These are phyloP conservation scores for Glycyrrhiza uralensis DNA, from an alignment of 306 rosid genomes.

Conservation along the genomic window DNA sequence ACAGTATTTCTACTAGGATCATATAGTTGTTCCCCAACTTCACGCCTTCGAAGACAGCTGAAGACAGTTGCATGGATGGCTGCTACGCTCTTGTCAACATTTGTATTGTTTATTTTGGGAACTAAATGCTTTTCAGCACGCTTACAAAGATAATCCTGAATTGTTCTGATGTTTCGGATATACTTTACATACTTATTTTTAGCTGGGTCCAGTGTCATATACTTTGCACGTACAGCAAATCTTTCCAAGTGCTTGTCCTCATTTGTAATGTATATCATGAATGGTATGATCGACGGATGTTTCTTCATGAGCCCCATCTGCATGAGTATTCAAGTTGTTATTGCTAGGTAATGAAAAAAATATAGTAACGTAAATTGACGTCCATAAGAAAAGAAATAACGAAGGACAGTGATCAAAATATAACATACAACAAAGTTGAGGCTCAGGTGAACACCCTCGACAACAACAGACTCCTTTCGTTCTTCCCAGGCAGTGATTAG, in stretches of 20 bases:
- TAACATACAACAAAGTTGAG: constrained; percentile 84
- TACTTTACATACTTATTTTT: constrained; percentile 95
- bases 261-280: constrained; percentile 86
- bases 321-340: constrained; percentile 7
- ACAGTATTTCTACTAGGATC: constrained; percentile 78
- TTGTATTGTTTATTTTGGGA: constrained; percentile 96
- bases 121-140: constrained; percentile 98
- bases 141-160: constrained; percentile 94
- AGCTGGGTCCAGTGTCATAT: constrained; percentile 96
- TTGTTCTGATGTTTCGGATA: constrained; percentile 88
- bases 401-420: background rate
- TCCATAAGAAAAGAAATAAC: background rate
- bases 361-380: background rate
- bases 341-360: constrained; percentile 15
- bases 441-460: constrained; percentile 98
- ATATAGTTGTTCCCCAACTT: constrained; percentile 75
- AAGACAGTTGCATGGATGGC: constrained; percentile 96
- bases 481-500: constrained; percentile 97
- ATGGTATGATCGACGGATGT: constrained; percentile 92
- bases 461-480: constrained; percentile 86
- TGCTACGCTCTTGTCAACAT: constrained; percentile 97
- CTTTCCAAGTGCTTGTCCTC: constrained; percentile 97
- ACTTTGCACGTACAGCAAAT: constrained; percentile 98
- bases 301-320: constrained; percentile 99
- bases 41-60: constrained; percentile 92